Evolutionary conservation across 306 rosid genomes (phyloP).

Genomic region (Trifolium dubium): DNA sequence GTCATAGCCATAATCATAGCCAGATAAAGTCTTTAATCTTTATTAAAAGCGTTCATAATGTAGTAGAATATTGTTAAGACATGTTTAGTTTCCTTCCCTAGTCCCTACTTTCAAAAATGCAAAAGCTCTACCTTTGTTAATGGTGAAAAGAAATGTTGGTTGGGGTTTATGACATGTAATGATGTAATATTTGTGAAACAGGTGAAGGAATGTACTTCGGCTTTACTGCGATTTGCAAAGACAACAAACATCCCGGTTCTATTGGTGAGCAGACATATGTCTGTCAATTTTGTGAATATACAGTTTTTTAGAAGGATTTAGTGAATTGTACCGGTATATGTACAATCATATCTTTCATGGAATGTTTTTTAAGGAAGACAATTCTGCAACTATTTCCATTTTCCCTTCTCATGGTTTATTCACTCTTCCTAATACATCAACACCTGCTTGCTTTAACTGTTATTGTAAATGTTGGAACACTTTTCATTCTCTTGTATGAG

Average conservation of each 20-base stretch:
- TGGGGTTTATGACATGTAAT: slow-evolving; percentile 36
- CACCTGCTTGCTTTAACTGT: background rate
- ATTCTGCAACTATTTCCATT: background rate
- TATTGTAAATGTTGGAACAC: slow-evolving; percentile 2
- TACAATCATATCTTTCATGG: slow-evolving; percentile 15
- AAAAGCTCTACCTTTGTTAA: slow-evolving; percentile 27
- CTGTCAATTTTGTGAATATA: slow-evolving; percentile 12
- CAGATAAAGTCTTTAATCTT: slow-evolving; percentile 18
- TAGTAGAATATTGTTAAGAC: background rate
- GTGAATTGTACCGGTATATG: too few relatives aligned
- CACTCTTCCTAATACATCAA: background rate
- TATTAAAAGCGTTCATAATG: background rate
- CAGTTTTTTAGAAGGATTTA: slow-evolving; percentile 6
- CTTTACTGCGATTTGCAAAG: slow-evolving; percentile 86
- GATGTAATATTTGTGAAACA: slow-evolving; percentile 45
- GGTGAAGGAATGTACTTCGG: slow-evolving; percentile 92
- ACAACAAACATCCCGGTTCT: slow-evolving; percentile 76
- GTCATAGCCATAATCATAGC: slow-evolving; percentile 11
- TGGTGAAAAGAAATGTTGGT: slow-evolving; percentile 24
- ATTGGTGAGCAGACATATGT: slow-evolving; percentile 61
- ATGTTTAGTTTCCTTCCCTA: slow-evolving; percentile 9
- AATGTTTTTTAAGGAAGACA: slow-evolving; percentile 11
- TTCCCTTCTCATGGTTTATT: slow-evolving; percentile 13
- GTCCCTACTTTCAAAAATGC: slow-evolving; percentile 15
- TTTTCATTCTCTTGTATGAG: background rate